phyloP scores from a whole-genome alignment of 2,329 filamentous ascomycete species.

The Byssothecium circinans region DNA sequence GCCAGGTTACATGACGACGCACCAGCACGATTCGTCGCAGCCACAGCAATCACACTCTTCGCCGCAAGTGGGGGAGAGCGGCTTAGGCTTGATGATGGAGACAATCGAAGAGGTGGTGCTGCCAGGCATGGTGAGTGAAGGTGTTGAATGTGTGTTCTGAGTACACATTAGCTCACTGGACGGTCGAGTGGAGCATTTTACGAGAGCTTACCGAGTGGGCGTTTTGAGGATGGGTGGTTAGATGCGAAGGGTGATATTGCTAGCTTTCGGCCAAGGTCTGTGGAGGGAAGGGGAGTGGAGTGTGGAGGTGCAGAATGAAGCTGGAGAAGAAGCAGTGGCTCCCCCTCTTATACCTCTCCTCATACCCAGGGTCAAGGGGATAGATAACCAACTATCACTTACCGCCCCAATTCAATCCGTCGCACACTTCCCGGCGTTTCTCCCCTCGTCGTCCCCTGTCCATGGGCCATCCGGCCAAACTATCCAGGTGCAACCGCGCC shows the following conservation, averaged over 20 bases:
- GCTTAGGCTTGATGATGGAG: conserved; percentile 43
- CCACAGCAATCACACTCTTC: conserved; percentile 44
- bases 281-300: background rate
- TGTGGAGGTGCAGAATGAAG: background rate
- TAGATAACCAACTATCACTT: background rate
- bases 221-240: background rate
- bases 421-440: too few species aligned
- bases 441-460: too few species aligned
- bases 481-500: too few species aligned
- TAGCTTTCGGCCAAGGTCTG: background rate
- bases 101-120: conserved; percentile 37
- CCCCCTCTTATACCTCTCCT: background rate
- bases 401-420: background rate
- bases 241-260: background rate
- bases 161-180: too few species aligned
- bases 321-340: background rate
- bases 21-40: conserved; percentile 43
- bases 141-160: background rate
- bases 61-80: conserved; percentile 35
- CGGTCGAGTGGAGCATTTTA: too few species aligned
- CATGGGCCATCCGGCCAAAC: too few species aligned
- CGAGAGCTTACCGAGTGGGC: background rate
- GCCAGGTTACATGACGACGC: conserved; percentile 34
- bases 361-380: too few species aligned
- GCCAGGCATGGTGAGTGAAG: conserved; percentile 33